Evolutionary conservation across 768 basidiomycete species (phyloP).

Genomic region (Trametes cubensis): DNA sequence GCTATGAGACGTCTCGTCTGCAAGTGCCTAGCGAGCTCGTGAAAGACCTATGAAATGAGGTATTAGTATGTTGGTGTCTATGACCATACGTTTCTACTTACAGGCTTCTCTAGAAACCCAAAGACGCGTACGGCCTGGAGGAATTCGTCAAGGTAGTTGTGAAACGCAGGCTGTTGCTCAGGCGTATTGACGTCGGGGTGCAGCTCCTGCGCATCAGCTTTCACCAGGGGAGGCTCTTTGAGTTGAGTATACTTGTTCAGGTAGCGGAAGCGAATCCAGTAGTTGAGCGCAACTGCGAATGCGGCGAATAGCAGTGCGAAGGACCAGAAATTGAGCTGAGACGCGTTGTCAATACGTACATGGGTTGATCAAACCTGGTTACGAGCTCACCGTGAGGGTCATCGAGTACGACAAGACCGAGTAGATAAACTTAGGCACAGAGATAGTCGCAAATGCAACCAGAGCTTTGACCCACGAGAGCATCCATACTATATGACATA

Average conservation of each 20-base stretch:
- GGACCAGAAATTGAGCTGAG: constrained; percentile 90
- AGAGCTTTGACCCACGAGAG: constrained; percentile 76
- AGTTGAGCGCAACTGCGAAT: constrained; percentile 69
- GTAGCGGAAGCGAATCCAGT: constrained; percentile 83
- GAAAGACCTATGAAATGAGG: constrained; percentile 69
- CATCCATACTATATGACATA: constrained; percentile 65
- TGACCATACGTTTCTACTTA: constrained; percentile 38
- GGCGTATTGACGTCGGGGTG: constrained; percentile 89
- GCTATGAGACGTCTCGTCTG: constrained; percentile 96
- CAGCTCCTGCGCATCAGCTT: constrained; percentile 81
- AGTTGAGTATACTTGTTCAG: constrained; percentile 75
- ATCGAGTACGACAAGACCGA: constrained; percentile 82
- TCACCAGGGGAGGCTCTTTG: constrained; percentile 79
- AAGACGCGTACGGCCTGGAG: constrained; percentile 95
- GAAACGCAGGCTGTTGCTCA: constrained; percentile 77
- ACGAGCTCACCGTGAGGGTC: constrained; percentile 69
- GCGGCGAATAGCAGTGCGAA: constrained; percentile 77
- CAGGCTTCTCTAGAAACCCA: constrained; percentile 97
- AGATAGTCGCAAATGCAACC: constrained; percentile 80
- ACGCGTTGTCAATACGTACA: neutral
- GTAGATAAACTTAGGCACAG: constrained; percentile 78
- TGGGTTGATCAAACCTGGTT: too few species aligned
- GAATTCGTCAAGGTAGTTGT: constrained; percentile 97
- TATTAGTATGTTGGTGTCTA: neutral
- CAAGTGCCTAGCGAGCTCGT: constrained; percentile 93